Evolutionary conservation across 2,329 filamentous ascomycete species (phyloP).

Genomic region (Diaporthe sp.): DNA sequence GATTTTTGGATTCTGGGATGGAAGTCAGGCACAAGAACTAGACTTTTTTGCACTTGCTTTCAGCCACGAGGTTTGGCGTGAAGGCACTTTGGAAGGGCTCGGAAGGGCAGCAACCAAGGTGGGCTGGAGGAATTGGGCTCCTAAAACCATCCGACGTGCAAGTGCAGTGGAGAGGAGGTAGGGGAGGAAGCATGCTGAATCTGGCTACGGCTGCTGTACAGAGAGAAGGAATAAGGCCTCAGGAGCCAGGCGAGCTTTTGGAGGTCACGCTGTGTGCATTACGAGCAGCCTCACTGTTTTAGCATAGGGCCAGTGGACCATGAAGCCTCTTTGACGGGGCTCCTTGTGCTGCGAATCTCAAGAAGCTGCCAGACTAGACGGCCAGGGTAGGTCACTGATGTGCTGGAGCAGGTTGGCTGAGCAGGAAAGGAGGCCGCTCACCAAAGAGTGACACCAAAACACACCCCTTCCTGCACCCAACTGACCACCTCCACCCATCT

Average conservation of each 20-base stretch:
- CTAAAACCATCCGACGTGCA: not conserved
- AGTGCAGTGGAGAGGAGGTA: not conserved
- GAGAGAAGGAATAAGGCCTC: not conserved
- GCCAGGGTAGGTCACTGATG: not conserved
- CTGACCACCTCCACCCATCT: not conserved
- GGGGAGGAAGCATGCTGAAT: not conserved
- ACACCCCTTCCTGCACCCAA: not conserved
- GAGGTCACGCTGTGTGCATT: too few relatives aligned
- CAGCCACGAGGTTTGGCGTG: not conserved
- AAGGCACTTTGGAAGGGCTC: too few relatives aligned
- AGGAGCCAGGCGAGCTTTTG: not conserved
- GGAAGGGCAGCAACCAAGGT: too few relatives aligned
- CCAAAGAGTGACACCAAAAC: conserved; percentile 6
- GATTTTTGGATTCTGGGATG: not conserved
- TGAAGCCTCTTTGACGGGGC: not conserved
- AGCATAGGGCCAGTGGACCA: not conserved
- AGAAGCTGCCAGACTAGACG: not conserved
- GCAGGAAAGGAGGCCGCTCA: not conserved
- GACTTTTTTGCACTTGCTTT: not conserved
- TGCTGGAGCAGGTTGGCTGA: not conserved
- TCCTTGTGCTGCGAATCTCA: not conserved
- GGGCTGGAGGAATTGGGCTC: not conserved
- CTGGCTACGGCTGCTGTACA: not conserved
- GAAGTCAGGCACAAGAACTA: not conserved
- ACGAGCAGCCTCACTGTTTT: not conserved